Base-by-base conservation (phyloP, 345 rosid species). In the Citrus medica region DNA sequence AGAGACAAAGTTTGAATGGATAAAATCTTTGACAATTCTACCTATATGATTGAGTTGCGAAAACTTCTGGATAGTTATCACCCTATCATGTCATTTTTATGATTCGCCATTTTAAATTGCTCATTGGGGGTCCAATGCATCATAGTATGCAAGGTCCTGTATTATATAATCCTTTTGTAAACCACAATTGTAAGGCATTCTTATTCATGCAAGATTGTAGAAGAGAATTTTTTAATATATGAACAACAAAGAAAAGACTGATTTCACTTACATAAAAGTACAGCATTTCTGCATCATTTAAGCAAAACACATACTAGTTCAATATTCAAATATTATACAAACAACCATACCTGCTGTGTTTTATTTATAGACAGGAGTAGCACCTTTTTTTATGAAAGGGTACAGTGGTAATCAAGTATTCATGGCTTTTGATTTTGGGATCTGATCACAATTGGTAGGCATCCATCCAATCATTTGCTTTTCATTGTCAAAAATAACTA, bases 401-500 rank as follows among this genome's bases (percentile, higher is more conserved):
- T n/a, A 25, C 33, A 4, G 22, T 51, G 56, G 24, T 10, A 3
- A 48, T 76, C 73, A 81, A 9, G 37, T 59, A 19, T 56, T 27
- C 60, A 42, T 10, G 46, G 53, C 2, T 68, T 30, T 81, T 59
- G 69, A 61, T 59, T 51, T 78, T 58, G 97, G 91, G 82, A 87
- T 78, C 32, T 82, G 79, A 48, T 92, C 88, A 55, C 93, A 89
- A 74, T 86, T 89, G 2, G 88, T 87, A 53, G 84, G 86, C 0
- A 51, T 72, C 98, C 98, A 96, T 24, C 99, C 99, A 2, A 96
- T 90, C 56, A 62, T 74, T 37, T 96, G 93, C 76, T 85, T 94
- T 85, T 96, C 93, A 48, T 92, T 96, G 80, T 96, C 89, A 70
- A 90, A 96, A 24, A 94, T 86, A 78, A 94, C 87, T 91, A 92